Conservation (phyloP, 352 stramenopile genomes). For the Phytophthora kernoviae region DNA sequence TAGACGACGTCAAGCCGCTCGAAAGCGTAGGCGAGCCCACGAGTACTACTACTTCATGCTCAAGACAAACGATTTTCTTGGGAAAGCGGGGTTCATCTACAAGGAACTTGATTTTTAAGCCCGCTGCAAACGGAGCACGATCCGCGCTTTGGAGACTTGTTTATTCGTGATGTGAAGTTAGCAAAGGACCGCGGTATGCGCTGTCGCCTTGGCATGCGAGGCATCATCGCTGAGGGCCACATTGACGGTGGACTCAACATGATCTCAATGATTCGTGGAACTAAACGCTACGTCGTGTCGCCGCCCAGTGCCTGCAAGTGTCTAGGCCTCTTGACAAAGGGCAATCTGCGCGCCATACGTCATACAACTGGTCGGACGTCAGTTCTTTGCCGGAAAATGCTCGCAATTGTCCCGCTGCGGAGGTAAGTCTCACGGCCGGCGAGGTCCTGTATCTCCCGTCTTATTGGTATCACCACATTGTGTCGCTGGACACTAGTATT, state of each 20-base stretch:
- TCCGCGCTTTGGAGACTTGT: slow-evolving; percentile 52
- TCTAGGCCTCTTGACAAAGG: slow-evolving; percentile 70
- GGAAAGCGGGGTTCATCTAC: slow-evolving; percentile 60
- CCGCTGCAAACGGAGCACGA: slow-evolving; percentile 74
- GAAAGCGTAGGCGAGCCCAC: slow-evolving; percentile 19
- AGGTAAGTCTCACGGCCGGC: slow-evolving; percentile 91
- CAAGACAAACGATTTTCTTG: slow-evolving; percentile 48
- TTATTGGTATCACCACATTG: slow-evolving; percentile 96
- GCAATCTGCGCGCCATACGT: slow-evolving; percentile 90
- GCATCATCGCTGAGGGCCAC: slow-evolving; percentile 94
- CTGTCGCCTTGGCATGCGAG: slow-evolving; percentile 91
- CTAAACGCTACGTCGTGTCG: slow-evolving; percentile 92
- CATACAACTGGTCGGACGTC: slow-evolving; percentile 91
- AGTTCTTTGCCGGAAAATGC: slow-evolving; percentile 29
- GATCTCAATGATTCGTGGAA: slow-evolving; percentile 91
- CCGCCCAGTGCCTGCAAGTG: slow-evolving; percentile 89
- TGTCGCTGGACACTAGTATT: slow-evolving; percentile 93
- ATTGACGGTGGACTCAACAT: slow-evolving; percentile 94
- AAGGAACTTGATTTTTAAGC: slow-evolving; percentile 93
- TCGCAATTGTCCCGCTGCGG: slow-evolving; percentile 70
- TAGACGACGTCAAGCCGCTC: slow-evolving; percentile 28
- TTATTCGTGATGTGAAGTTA: slow-evolving; percentile 45
- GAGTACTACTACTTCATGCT: slow-evolving; percentile 71
- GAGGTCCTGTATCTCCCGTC: slow-evolving; percentile 96
- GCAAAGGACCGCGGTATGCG: slow-evolving; percentile 57